A percentile compares a stretch with the other conserved stretches of the same genome.
Conservation (phyloP, 2,329 filamentous ascomycete genomes). For the Lizonia empirigonia region DNA sequence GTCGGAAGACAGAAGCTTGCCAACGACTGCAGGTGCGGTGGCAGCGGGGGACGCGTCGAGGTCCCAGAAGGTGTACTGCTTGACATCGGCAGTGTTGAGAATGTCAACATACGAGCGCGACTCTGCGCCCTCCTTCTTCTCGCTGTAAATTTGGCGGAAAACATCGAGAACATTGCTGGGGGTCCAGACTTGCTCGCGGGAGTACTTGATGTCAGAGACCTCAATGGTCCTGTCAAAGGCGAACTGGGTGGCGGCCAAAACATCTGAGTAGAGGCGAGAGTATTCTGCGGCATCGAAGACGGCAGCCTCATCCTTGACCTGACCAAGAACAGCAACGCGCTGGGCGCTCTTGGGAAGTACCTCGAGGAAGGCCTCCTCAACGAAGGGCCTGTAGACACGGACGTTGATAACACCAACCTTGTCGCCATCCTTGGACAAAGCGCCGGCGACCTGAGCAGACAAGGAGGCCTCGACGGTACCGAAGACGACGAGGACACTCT, state of each 20-base stretch:
- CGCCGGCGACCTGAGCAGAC: conserved; percentile 77
- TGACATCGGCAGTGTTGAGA: conserved; percentile 60
- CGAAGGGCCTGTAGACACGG: conserved; percentile 90
- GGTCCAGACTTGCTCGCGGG: conserved; percentile 71
- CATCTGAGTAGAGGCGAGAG: conserved; percentile 90
- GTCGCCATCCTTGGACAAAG: conserved; percentile 72
- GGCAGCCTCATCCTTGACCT: conserved; percentile 75
- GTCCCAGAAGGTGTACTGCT: conserved; percentile 96
- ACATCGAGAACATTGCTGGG: conserved; percentile 58
- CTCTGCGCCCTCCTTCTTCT: conserved; percentile 48
- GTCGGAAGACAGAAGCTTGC: conserved; percentile 65
- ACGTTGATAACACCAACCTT: conserved; percentile 90
- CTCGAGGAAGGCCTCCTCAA: conserved; percentile 90
- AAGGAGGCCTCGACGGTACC: conserved; percentile 90
- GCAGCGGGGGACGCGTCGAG: conserved; percentile 73
- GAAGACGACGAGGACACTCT: conserved; percentile 87
- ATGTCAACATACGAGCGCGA: conserved; percentile 57
- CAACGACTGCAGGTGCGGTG: conserved; percentile 66
- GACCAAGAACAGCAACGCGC: conserved; percentile 84
- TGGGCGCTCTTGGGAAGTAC: conserved; percentile 75
- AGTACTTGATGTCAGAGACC: conserved; percentile 88
- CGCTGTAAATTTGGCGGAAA: conserved; percentile 53
- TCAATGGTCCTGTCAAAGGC: conserved; percentile 61
- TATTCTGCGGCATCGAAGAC: conserved; percentile 77
- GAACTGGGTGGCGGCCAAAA: conserved; percentile 83